phyloP scores from a whole-genome alignment of 2,329 filamentous ascomycete genomes.

The Penicillium griseofulvum region DNA sequence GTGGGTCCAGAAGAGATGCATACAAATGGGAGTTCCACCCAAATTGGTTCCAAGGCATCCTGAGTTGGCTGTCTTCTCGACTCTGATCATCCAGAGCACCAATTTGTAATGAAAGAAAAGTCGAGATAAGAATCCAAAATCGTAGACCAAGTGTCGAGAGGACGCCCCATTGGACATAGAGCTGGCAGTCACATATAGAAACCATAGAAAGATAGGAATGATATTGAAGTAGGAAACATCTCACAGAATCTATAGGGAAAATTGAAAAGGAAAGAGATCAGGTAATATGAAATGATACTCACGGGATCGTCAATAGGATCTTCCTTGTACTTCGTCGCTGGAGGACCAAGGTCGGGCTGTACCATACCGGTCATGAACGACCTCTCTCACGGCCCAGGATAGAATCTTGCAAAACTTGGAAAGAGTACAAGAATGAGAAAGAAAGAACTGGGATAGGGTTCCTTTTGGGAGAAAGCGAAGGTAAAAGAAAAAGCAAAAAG shows the following conservation, averaged over 20 bases:
- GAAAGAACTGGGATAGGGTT: conserved; percentile 14
- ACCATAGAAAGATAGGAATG: conserved; percentile 22
- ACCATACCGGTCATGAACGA: conserved; percentile 45
- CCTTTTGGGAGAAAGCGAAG: conserved; percentile 11
- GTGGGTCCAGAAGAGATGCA: neutral
- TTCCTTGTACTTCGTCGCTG: conserved; percentile 47
- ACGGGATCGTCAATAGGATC: conserved; percentile 48
- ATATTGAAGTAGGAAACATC: conserved; percentile 21
- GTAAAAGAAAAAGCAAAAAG: conserved; percentile 13
- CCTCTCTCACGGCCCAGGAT: conserved; percentile 24
- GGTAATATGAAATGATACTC: conserved; percentile 31
- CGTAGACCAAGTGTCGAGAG: neutral
- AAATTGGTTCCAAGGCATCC: neutral
- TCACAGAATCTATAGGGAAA: conserved; percentile 1
- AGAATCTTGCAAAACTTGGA: conserved; percentile 6
- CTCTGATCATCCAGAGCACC: neutral
- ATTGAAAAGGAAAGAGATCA: neutral
- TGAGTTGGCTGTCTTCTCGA: neutral
- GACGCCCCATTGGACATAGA: neutral
- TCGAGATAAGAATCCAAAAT: neutral
- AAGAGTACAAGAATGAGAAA: conserved; percentile 12
- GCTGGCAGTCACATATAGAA: conserved; percentile 4
- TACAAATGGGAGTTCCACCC: neutral
- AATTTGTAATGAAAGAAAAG: neutral
- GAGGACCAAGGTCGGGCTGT: conserved; percentile 39